phyloP scores from a whole-genome alignment of 192 early-diverging fungal genomes.

The Helicostylum pulchrum region DNA sequence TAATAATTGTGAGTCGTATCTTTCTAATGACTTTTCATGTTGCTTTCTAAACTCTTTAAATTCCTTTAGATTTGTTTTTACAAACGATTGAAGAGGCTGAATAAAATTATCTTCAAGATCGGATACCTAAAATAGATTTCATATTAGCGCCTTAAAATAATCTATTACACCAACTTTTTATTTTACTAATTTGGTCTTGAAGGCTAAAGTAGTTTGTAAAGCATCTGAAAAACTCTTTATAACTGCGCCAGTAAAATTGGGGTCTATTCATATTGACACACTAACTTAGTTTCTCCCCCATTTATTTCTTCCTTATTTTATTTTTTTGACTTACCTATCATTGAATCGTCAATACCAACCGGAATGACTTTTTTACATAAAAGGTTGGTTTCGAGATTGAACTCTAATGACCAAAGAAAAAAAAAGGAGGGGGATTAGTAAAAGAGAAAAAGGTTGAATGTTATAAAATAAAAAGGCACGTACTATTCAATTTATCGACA shows the following conservation, averaged over 20 bases:
- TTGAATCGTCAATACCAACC: conserved; percentile 8
- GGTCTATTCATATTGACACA: conserved; percentile 13
- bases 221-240: conserved; percentile 42
- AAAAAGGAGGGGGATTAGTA: background rate
- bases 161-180: background rate
- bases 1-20: conserved; percentile 56
- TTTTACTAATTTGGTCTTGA: conserved; percentile 47
- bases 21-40: conserved; percentile 53
- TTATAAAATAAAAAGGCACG: conserved; percentile 3
- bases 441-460: background rate
- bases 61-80: conserved; percentile 59
- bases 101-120: conserved; percentile 58
- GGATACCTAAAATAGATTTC: conserved; percentile 32
- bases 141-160: conserved; percentile 1
- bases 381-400: conserved; percentile 12
- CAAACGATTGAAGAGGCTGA: conserved; percentile 55
- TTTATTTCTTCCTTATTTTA: background rate
- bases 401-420: background rate
- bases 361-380: conserved; percentile 16
- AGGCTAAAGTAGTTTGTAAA: conserved; percentile 45
- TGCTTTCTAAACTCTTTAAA: conserved; percentile 49
- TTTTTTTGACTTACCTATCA: conserved; percentile 20
- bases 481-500: conserved; percentile 30
- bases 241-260: conserved; percentile 42
- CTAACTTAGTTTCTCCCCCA: background rate